A percentile compares a stretch with the other conserved stretches of the same genome.
These are phyloP conservation scores for Colletotrichum caudatum DNA, from an alignment of 2,329 filamentous ascomycete species.

Conservation along the genomic window DNA sequence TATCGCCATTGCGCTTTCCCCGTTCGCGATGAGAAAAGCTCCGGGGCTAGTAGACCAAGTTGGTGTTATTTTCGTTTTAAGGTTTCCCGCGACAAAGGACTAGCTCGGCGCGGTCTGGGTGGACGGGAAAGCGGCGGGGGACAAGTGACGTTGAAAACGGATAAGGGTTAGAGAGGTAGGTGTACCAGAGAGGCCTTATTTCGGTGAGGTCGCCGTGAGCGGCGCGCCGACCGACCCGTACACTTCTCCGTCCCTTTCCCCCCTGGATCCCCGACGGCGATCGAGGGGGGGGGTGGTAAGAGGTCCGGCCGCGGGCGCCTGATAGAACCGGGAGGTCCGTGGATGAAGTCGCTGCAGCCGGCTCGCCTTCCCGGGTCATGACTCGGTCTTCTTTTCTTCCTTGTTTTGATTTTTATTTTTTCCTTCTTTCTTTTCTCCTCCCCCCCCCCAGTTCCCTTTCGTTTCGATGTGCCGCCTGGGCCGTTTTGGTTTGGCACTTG, in stretches of 20 bases:
- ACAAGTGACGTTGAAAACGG: neutral
- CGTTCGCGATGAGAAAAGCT: neutral
- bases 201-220: neutral
- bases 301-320: neutral
- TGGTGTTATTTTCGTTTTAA: neutral
- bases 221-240: neutral
- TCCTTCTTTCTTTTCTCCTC: neutral
- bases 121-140: neutral
- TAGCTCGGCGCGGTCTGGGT: neutral
- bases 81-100: neutral
- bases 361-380: neutral
- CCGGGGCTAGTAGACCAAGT: neutral
- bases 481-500: neutral
- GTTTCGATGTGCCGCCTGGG: slow-evolving; percentile 17
- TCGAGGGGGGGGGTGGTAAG: neutral
- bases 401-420: too few relatives aligned
- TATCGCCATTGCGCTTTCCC: slow-evolving; percentile 2
- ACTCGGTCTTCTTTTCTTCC: neutral
- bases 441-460: neutral
- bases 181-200: too few relatives aligned
- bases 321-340: too few relatives aligned
- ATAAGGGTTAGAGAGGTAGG: neutral
- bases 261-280: slow-evolving; percentile 18
- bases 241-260: neutral
- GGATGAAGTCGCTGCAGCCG: neutral